Evolutionary conservation across 2,329 filamentous ascomycete genomes (phyloP).

Genomic region (Colletotrichum sp.): DNA sequence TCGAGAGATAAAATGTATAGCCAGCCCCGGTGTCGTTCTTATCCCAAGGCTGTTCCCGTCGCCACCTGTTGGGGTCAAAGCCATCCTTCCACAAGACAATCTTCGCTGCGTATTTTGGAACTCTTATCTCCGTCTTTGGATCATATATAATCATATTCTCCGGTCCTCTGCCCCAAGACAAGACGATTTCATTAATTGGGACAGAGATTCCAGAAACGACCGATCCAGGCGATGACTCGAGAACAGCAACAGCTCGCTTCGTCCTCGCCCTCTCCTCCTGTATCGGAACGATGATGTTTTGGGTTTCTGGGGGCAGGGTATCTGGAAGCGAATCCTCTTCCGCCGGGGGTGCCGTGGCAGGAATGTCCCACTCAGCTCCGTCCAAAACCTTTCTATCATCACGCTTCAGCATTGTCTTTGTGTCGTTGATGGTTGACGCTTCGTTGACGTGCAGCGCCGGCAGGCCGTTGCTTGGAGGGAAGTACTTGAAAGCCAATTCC

Average conservation of each 20-base stretch:
- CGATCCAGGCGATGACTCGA: slow-evolving; percentile 72
- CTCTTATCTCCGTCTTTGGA: slow-evolving; percentile 66
- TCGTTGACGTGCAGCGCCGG: slow-evolving; percentile 10
- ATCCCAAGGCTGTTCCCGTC: slow-evolving; percentile 48
- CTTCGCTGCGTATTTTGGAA: slow-evolving; percentile 84
- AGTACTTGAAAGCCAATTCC: slow-evolving; percentile 63
- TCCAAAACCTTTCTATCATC: slow-evolving; percentile 29
- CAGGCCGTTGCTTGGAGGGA: slow-evolving; percentile 47
- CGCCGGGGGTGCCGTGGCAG: slow-evolving; percentile 25
- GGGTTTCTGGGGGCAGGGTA: slow-evolving; percentile 40
- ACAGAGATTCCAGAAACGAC: slow-evolving; percentile 67
- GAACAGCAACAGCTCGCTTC: slow-evolving; percentile 62
- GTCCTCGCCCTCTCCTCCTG: slow-evolving; percentile 31
- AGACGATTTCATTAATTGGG: slow-evolving; percentile 68
- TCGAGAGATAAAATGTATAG: slow-evolving; percentile 77
- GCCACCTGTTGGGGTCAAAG: slow-evolving; percentile 63
- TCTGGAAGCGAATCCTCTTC: slow-evolving; percentile 36
- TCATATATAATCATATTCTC: slow-evolving; percentile 73
- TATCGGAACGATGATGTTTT: slow-evolving; percentile 38
- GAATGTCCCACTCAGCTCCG: slow-evolving; percentile 29
- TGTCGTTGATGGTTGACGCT: neutral
- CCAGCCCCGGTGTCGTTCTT: slow-evolving; percentile 51
- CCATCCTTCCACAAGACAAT: slow-evolving; percentile 76
- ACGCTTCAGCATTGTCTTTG: slow-evolving; percentile 25
- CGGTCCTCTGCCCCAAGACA: slow-evolving; percentile 77